Conservation (phyloP, 2,329 filamentous ascomycete genomes). For the Trichophyton simii region DNA sequence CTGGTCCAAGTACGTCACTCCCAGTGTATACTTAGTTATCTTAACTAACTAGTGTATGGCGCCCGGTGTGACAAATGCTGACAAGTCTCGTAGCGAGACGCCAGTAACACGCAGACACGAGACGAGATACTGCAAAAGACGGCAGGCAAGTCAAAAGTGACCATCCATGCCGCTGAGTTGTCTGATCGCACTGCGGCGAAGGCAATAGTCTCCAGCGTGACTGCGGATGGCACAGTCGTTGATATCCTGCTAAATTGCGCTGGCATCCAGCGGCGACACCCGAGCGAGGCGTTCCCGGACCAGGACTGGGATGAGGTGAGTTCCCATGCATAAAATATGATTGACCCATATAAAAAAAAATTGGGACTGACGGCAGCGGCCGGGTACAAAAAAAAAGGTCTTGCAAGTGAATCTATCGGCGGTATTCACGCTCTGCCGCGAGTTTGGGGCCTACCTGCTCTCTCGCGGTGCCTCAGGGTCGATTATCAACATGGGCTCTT, state of each 20-base stretch:
- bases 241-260: conserved; percentile 77
- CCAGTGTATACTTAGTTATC: too few relatives aligned
- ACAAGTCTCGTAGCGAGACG: conserved; percentile 37
- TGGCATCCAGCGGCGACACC: conserved; percentile 70
- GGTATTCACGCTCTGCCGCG: conserved; percentile 66
- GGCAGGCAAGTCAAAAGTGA: conserved; percentile 25
- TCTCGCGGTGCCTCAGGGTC: conserved; percentile 41
- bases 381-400: conserved; percentile 31
- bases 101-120: conserved; percentile 33
- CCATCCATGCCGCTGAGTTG: conserved; percentile 34
- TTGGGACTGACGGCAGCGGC: neutral
- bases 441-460: conserved; percentile 70
- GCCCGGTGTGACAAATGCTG: neutral
- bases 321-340: neutral
- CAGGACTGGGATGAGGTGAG: conserved; percentile 58
- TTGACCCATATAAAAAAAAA: neutral
- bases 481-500: conserved; percentile 73
- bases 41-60: neutral
- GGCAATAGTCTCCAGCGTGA: conserved; percentile 28
- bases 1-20: conserved; percentile 25
- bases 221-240: conserved; percentile 42
- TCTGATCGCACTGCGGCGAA: conserved; percentile 31
- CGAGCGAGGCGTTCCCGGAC: conserved; percentile 62
- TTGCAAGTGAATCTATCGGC: conserved; percentile 76
- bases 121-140: conserved; percentile 31